Base-by-base conservation (phyloP, 2,329 filamentous ascomycete genomes). In the Monosporascus sp. region DNA sequence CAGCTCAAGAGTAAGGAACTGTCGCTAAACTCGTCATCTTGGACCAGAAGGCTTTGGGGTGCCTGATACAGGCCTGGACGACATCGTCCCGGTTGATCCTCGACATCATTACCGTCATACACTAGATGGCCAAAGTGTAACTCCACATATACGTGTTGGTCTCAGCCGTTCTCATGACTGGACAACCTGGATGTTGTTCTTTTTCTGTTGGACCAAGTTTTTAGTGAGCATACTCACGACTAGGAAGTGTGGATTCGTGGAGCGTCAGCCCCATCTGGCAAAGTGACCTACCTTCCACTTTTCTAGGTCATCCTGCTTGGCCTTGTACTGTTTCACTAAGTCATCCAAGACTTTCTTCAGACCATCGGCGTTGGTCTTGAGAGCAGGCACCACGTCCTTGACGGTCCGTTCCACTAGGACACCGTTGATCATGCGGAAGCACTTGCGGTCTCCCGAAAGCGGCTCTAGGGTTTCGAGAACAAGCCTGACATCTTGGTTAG, bases 351-450 rank as follows among this genome's bases (percentile, higher is more conserved):
- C 91, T 74, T 96, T 95, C 74, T 88, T 94, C 68, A 99, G 70
- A 2, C 94, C 93, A 58, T 97, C 93, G 25, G 90, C 89, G 69
- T 99, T 97, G 20, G 91, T 97, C 75, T 90, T 87, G 56, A 99
- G 79, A 25, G 90, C 89, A 6, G 94, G 94, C 52, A 96, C 79
- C 14, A 99, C 90, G 70, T 97, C 94, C 71, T 90, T 81, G 61
- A 99, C 90, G 17, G 93, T 97, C 62, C 92, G 83, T 76, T 99
- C 94, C 51, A 96, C 90, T 54, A 99, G 77, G 24, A 97, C 92
- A 46, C 94, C 94, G 71, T 99, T 97, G 71, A 99, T 95, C 83
- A 99, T 90, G 63, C 94, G 92, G 75, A 97, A 99, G 75, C 93
- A 97, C 76, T 97, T 99, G 65, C 94, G 89, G 60, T 96, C 88